phyloP scores from a whole-genome alignment of 208 protist species.

The Phytomonas serpens region DNA sequence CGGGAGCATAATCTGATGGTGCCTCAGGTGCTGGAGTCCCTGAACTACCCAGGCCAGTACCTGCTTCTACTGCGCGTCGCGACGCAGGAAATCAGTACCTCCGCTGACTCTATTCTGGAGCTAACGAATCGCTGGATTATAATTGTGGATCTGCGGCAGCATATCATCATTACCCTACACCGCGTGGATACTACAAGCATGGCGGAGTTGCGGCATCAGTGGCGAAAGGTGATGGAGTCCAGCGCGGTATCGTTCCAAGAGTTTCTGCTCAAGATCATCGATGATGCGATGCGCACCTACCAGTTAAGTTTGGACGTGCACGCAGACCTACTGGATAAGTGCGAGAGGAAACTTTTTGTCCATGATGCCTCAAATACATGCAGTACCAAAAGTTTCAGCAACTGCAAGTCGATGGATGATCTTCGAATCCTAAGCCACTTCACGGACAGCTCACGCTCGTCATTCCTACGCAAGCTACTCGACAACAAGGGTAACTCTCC shows the following conservation, averaged over 20 bases:
- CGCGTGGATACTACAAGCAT: constrained; percentile 64
- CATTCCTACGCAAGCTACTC: constrained; percentile 61
- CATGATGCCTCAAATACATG: constrained; percentile 9
- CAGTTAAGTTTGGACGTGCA: constrained; percentile 68
- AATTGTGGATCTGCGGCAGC: constrained; percentile 65
- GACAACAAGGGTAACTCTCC: constrained; percentile 33
- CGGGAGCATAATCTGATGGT: constrained; percentile 71
- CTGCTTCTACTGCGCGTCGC: constrained; percentile 76
- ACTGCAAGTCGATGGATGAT: constrained; percentile 17
- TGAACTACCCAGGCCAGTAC: constrained; percentile 64
- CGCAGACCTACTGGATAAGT: constrained; percentile 65
- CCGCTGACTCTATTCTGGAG: constrained; percentile 65
- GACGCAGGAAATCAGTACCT: constrained; percentile 60
- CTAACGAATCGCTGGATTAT: constrained; percentile 85
- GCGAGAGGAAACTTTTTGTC: constrained; percentile 73
- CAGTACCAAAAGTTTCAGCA: not conserved
- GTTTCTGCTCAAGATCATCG: constrained; percentile 77
- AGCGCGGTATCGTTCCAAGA: constrained; percentile 75
- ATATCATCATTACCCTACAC: constrained; percentile 78
- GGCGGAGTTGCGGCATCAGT: constrained; percentile 58
- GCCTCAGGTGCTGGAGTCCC: constrained; percentile 68
- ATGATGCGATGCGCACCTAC: constrained; percentile 75
- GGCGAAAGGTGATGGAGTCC: constrained; percentile 48
- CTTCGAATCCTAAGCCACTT: constrained; percentile 71
- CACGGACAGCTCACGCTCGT: constrained; percentile 55